phyloP scores from a whole-genome alignment of 768 basidiomycete genomes.

The Russula olivacea region DNA sequence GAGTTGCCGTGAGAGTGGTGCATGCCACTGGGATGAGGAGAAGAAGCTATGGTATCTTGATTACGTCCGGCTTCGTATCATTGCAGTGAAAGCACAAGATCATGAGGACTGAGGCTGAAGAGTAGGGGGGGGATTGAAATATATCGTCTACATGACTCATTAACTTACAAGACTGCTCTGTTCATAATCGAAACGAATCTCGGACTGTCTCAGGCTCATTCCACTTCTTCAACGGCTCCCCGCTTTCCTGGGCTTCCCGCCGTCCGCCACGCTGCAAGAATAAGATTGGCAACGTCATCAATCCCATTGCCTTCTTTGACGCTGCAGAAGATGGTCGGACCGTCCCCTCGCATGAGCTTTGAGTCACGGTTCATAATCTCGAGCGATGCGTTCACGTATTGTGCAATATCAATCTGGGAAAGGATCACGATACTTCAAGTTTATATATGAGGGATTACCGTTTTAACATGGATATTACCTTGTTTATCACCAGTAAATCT shows the following conservation, averaged over 20 bases:
- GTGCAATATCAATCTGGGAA: conserved; percentile 82
- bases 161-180: background rate
- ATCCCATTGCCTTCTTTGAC: conserved; percentile 75
- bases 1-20: conserved; percentile 7
- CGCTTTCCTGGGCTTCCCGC: conserved; percentile 67
- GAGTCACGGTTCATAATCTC: conserved; percentile 94
- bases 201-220: conserved; percentile 1
- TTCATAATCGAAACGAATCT: background rate
- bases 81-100: conserved; percentile 7
- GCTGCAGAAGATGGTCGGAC: conserved; percentile 88
- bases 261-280: conserved; percentile 83
- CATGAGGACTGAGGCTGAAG: background rate
- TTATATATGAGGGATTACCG: background rate
- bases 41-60: conserved; percentile 13
- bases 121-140: background rate
- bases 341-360: conserved; percentile 88
- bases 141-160: background rate
- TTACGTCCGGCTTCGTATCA: conserved; percentile 21
- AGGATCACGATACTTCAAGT: background rate
- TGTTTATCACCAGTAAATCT: conserved; percentile 92
- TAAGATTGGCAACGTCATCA: conserved; percentile 71
- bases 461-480: conserved; percentile 43
- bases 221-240: conserved; percentile 30
- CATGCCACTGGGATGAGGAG: conserved; percentile 12
- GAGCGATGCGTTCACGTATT: conserved; percentile 86